These are phyloP conservation scores for Cyclotella cryptica DNA, from an alignment of 108 stramenopile genomes.

Conservation along the genomic window DNA sequence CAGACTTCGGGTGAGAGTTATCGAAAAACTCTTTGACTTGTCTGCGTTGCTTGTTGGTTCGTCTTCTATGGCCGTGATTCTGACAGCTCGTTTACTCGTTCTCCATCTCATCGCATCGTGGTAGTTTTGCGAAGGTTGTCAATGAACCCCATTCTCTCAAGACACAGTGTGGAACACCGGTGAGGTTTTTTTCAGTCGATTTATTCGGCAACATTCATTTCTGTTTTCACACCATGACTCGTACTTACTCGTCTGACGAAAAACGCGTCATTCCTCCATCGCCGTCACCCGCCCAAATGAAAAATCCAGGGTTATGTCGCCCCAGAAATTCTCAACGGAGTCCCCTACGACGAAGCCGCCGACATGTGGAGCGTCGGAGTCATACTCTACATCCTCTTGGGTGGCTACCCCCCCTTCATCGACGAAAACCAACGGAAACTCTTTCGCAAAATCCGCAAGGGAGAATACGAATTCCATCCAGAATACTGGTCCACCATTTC, in stretches of 20 bases:
- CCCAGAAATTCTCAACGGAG: conserved; percentile 93
- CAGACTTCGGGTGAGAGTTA: conserved; percentile 91
- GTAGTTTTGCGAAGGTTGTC: conserved; percentile 80
- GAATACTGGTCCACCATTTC: conserved; percentile 89
- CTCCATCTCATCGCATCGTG: not conserved
- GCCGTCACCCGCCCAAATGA: too few relatives aligned
- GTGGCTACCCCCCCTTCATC: conserved; percentile 93
- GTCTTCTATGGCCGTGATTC: too few relatives aligned
- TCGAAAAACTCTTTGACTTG: not conserved
- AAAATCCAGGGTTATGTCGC: conserved; percentile 87
- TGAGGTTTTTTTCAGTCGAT: conserved; percentile 33
- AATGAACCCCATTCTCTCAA: conserved; percentile 67
- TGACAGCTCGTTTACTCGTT: too few relatives aligned
- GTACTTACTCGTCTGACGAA: too few relatives aligned
- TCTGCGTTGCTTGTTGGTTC: too few relatives aligned
- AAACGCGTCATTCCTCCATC: too few relatives aligned
- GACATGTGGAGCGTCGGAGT: conserved; percentile 99
- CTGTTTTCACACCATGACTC: not conserved
- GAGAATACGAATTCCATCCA: conserved; percentile 87
- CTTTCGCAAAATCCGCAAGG: conserved; percentile 83
- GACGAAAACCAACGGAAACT: conserved; percentile 84
- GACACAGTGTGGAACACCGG: conserved; percentile 95
- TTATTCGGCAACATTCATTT: not conserved
- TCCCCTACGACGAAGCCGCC: conserved; percentile 89
- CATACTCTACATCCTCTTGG: conserved; percentile 95